Evolutionary conservation across 129 eudicot species (phyloP), one percentile per base, ranked within the genome.

Genomic region (Dittrichia graveolens): DNA sequence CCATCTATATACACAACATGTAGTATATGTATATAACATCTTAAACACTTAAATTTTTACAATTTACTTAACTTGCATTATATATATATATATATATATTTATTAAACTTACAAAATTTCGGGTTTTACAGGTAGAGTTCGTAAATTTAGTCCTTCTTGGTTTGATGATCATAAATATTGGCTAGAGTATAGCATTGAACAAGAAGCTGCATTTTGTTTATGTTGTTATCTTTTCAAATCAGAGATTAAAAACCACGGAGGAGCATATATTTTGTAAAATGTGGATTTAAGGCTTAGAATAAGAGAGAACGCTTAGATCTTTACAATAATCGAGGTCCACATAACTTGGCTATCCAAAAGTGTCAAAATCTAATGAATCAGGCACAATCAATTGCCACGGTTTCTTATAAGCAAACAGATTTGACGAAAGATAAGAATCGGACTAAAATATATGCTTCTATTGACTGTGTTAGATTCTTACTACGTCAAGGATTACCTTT

Each of bases 271-370:
- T 72, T 72, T 72, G 55, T 72, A 3, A 57, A 19, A 10, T 14
- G 18, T 31, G 79, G 79, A 3, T 74, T 43, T 11, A 48, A 24
- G 4, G 16, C 47, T 13, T 74, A 62, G 79, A 74, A 61, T 35
- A n/a, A n/a, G n/a, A n/a, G n/a, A n/a, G n/a, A n/a, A n/a, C n/a
- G n/a, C n/a, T n/a, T n/a, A n/a, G n/a, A n/a, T n/a, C n/a, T n/a
- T n/a, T n/a, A n/a, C n/a, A n/a, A 62, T 49, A 37, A 44, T 74
- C 24, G 37, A 24, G 3, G 11, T 2, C 39, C 65, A 19, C 41
- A 59, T 8, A 59, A 19, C 2, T 0, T 12, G 9, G 68, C 68
- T 8, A 18, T 62, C 14, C 46, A 62, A 38, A 62, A 62, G 48
- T 62, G 47, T 10, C 46, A 62, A 38, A 42, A 38, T 62, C 10